Percentiles rank a stretch among this genome's conserved stretches.
Evolutionary conservation across 2,329 filamentous ascomycete genomes (phyloP).

Genomic region (Xylariales sp.): DNA sequence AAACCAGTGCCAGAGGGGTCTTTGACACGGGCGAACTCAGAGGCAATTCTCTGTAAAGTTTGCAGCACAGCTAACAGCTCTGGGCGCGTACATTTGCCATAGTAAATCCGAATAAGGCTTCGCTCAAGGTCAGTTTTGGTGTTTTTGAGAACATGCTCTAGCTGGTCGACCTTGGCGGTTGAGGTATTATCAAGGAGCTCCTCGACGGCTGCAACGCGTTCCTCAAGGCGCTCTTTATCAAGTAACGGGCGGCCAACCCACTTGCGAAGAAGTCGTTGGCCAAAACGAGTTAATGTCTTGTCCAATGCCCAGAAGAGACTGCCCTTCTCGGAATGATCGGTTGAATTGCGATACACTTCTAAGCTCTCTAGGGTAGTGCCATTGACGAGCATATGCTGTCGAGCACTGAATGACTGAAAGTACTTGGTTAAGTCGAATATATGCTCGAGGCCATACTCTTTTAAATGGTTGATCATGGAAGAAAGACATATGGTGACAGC

Average conservation of each 20-base stretch:
- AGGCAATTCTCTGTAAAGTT: conserved; percentile 82
- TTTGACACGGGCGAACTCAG: conserved; percentile 77
- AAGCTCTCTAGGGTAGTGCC: conserved; percentile 94
- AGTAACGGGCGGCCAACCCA: conserved; percentile 95
- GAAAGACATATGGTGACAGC: conserved; percentile 91
- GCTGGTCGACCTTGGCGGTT: conserved; percentile 75
- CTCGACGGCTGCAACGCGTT: conserved; percentile 84
- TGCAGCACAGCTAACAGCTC: conserved; percentile 89
- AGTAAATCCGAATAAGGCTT: conserved; percentile 94
- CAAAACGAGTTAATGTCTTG: conserved; percentile 90
- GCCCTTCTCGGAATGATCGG: conserved; percentile 84
- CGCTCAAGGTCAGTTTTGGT: conserved; percentile 89
- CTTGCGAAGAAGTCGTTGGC: conserved; percentile 86
- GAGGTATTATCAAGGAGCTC: conserved; percentile 80
- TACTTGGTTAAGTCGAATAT: conserved; percentile 97
- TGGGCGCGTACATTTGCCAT: conserved; percentile 91
- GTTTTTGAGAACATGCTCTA: conserved; percentile 76
- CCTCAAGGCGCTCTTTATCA: conserved; percentile 78
- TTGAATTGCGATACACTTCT: conserved; percentile 95
- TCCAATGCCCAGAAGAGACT: conserved; percentile 97
- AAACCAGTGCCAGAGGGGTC: conserved; percentile 77
- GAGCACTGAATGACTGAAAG: conserved; percentile 93
- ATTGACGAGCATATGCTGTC: conserved; percentile 95
- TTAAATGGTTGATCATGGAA: conserved; percentile 93
- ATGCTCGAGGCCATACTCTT: conserved; percentile 92